Percentiles rank a stretch among this genome's conserved stretches.
Evolutionary conservation across 2,329 filamentous ascomycete species (phyloP).

Genomic region (Whalleya microplaca): DNA sequence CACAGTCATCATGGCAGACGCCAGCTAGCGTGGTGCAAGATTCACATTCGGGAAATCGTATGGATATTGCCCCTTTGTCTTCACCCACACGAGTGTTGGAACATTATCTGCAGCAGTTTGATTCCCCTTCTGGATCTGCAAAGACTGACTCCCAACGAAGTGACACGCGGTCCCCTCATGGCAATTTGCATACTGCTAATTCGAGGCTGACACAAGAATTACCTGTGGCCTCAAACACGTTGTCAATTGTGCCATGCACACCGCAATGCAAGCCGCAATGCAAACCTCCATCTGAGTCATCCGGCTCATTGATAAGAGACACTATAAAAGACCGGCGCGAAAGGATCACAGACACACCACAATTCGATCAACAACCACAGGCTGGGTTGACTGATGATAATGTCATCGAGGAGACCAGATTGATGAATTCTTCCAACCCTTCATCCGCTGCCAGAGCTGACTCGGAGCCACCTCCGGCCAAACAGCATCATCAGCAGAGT

Average conservation of each 20-base stretch:
- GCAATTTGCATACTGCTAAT: conserved; percentile 1
- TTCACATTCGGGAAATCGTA: conserved; percentile 51
- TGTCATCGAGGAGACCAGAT: conserved; percentile 33
- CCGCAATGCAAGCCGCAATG: conserved; percentile 5
- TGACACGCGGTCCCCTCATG: neutral
- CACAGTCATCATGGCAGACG: conserved; percentile 44
- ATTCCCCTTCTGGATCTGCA: conserved; percentile 29
- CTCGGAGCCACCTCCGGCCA: conserved; percentile 40
- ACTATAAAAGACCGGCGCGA: conserved; percentile 1
- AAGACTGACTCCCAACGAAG: conserved; percentile 16
- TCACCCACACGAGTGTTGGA: conserved; percentile 57
- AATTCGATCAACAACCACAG: neutral
- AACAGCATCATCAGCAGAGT: conserved; percentile 28
- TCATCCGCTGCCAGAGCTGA: conserved; percentile 29
- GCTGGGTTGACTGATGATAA: conserved; percentile 20
- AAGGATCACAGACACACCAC: neutral
- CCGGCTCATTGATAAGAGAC: conserved; percentile 1
- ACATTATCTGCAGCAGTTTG: conserved; percentile 47
- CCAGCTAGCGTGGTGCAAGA: conserved; percentile 58
- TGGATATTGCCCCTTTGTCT: conserved; percentile 38
- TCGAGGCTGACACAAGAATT: conserved; percentile 2
- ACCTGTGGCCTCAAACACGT: conserved; percentile 15
- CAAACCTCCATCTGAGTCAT: neutral
- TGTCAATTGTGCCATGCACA: conserved; percentile 29
- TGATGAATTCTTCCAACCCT: conserved; percentile 24